phyloP scores from a whole-genome alignment of 2,329 filamentous ascomycete species.

The Diaporthe sp. region DNA sequence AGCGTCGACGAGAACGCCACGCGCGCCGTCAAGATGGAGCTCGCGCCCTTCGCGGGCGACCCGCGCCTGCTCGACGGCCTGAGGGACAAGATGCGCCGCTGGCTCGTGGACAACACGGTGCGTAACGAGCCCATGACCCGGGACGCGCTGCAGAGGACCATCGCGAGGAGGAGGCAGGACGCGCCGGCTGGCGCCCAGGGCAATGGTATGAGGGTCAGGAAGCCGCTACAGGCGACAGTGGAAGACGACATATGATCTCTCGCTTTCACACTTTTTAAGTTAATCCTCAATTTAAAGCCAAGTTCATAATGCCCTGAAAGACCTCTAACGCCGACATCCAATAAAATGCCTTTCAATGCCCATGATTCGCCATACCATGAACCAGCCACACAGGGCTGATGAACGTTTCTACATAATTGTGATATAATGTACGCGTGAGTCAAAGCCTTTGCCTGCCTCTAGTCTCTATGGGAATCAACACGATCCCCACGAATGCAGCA shows the following conservation, averaged over 20 bases:
- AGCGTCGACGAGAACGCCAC: constrained; percentile 77
- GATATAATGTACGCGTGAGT: constrained; percentile 12
- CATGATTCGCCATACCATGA: background rate
- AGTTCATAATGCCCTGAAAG: background rate
- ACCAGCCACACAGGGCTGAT: background rate
- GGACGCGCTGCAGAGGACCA: constrained; percentile 78
- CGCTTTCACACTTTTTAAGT: background rate
- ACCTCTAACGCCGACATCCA: background rate
- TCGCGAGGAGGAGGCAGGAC: constrained; percentile 72
- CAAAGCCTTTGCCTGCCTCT: constrained; percentile 69
- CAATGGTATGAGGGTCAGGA: constrained; percentile 48
- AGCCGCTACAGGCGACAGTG: constrained; percentile 4
- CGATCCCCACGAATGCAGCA: constrained; percentile 70
- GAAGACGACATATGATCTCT: constrained; percentile 19
- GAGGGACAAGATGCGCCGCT: constrained; percentile 82
- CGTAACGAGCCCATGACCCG: constrained; percentile 84
- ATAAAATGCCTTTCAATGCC: background rate
- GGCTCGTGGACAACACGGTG: constrained; percentile 89
- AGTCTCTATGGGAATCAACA: constrained; percentile 73
- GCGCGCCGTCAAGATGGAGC: constrained; percentile 80
- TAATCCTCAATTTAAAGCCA: background rate
- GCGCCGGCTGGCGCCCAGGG: constrained; percentile 73
- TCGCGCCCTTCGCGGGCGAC: constrained; percentile 85
- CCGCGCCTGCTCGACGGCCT: constrained; percentile 72
- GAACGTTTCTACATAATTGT: background rate